Base-by-base conservation (phyloP, 371 early-diverging fungal species). In the Mortierella polycephala region DNA sequence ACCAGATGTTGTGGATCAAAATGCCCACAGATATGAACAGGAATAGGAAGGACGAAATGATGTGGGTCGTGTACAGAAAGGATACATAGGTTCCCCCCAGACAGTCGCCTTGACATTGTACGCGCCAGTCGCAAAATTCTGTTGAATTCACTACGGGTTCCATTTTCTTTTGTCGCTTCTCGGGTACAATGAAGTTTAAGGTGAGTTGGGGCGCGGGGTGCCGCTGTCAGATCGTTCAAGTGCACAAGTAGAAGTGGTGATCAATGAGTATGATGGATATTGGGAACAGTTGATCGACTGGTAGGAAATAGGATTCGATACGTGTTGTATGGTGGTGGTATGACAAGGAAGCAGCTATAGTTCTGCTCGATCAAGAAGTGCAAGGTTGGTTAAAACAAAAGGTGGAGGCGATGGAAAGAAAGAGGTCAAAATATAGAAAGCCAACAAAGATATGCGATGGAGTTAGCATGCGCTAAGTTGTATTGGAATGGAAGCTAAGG, bases 1-100 rank as follows among this genome's bases (percentile, higher is more conserved):
- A 77, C 79, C 72, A 77, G 40, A 77, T 77, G 42, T 77, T 77
- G 45, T 77, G 79, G 58, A 77, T 77, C 57, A 77, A 30, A 46
- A 77, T 77, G 5, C 79, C 79, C 21, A 77, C 54, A 10, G 79
- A 77, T 45, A 77, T 77, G 66, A 77, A 77, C 14, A 77, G 56
- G 62, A 77, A 77, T 51, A 77, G 39, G 60, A 77, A 77, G 5
- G 79, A 77, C 5, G 79, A 72, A 52, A 77, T 77, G 57, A 77
- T 77, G 14, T 77, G 79, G 30, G 73, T 77, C 30, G 79, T 77
- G 60, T 77, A 77, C 40, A 77, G 62, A 56, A 77, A 77, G 20
- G 79, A 77, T 40, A 77, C 65, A 58, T 77, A 77, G 10, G 65
- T 74, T 40, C 53, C 64, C 6, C 66, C 74, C 13, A 16, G 14